Conservation (phyloP, 1,284 basidiomycete species). For the Meira miltonrushii region DNA sequence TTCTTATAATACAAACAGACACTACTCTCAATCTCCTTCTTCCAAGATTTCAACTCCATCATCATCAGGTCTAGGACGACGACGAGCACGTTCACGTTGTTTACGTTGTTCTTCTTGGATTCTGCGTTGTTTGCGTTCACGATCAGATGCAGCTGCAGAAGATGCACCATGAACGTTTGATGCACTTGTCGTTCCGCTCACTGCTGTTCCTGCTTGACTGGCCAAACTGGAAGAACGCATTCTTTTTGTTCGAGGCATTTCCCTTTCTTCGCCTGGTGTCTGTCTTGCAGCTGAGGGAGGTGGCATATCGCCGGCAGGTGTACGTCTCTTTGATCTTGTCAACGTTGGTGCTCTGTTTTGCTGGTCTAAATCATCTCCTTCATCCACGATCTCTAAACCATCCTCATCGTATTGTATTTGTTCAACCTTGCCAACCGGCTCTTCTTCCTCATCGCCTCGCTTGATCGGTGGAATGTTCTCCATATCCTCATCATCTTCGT, state of each 20-base stretch:
- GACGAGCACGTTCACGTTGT: not conserved
- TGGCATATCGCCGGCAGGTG: not conserved
- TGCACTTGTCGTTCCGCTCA: not conserved
- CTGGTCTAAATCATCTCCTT: not conserved
- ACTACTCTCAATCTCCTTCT: not conserved
- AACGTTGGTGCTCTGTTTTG: not conserved
- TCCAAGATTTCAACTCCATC: constrained; percentile 1
- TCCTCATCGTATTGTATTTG: constrained; percentile 27
- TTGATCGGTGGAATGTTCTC: constrained; percentile 17
- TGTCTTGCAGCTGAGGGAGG: not conserved
- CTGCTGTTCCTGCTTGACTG: not conserved
- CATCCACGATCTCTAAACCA: constrained; percentile 28
- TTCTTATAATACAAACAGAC: not conserved
- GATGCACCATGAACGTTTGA: constrained; percentile 1
- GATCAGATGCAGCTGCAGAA: constrained; percentile 4
- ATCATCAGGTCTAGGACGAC: not conserved
- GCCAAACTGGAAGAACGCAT: not conserved
- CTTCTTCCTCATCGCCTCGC: constrained; percentile 21
- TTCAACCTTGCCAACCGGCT: constrained; percentile 15
- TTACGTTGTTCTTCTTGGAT: constrained; percentile 7
- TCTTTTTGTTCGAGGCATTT: not conserved
- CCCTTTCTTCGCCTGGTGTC: not conserved
- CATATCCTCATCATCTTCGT: not conserved
- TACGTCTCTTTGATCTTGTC: constrained; percentile 4
- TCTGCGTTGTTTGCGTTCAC: not conserved